Evolutionary conservation across 805 yeast species (phyloP).

Genomic region (Candida piceae): DNA sequence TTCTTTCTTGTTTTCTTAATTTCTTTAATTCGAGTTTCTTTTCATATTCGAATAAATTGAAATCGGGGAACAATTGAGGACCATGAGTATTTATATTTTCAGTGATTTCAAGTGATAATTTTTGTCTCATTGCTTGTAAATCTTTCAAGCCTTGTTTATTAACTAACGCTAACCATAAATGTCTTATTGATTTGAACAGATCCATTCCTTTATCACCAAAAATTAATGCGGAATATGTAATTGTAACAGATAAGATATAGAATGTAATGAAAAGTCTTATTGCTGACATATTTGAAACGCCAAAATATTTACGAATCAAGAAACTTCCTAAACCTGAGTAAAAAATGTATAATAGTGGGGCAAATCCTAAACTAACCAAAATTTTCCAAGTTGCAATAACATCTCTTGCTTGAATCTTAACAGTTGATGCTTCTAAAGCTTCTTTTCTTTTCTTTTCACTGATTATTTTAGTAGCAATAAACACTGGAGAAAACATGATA

Average conservation of each 20-base stretch:
- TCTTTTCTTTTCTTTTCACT: constrained; percentile 67
- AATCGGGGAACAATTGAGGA: constrained; percentile 82
- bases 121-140: constrained; percentile 56
- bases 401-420: constrained; percentile 87
- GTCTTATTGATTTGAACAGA: constrained; percentile 74
- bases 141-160: constrained; percentile 52
- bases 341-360: constrained; percentile 78
- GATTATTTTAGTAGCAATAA: constrained; percentile 67
- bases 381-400: constrained; percentile 98
- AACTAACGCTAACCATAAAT: constrained; percentile 63
- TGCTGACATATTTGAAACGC: constrained; percentile 15
- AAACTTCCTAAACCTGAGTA: constrained; percentile 64
- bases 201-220: constrained; percentile 95
- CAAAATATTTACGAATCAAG: constrained; percentile 24
- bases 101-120: constrained; percentile 69
- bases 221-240: constrained; percentile 86
- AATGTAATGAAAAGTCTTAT: constrained; percentile 36
- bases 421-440: constrained; percentile 83
- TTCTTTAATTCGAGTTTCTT: constrained; percentile 32
- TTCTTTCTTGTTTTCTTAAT: constrained; percentile 23
- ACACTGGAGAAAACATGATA: constrained; percentile 82
- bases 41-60: constrained; percentile 50
- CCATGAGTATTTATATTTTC: constrained; percentile 77
- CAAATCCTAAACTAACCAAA: constrained; percentile 78
- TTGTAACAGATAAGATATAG: constrained; percentile 60